Percentiles rank a stretch among this genome's conserved stretches.
phyloP scores from a whole-genome alignment of 805 yeast species.

The Spathaspora sp. region DNA sequence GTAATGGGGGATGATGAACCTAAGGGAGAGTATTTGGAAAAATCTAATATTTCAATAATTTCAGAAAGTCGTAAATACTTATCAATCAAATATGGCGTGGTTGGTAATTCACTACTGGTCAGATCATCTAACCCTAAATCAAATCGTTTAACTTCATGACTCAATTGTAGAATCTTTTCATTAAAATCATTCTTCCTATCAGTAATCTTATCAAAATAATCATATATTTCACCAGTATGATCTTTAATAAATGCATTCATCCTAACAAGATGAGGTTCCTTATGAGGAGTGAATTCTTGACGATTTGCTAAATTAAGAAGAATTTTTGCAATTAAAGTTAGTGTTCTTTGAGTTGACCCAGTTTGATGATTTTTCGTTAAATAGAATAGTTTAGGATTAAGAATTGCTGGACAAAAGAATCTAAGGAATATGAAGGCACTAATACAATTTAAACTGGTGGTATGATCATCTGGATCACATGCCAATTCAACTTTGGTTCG shows the following conservation, averaged over 20 bases:
- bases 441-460: conserved; percentile 63
- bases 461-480: conserved; percentile 51
- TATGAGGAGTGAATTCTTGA: conserved; percentile 65
- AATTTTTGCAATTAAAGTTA: conserved; percentile 78
- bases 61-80: conserved; percentile 59
- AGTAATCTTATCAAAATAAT: conserved; percentile 70
- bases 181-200: conserved; percentile 65
- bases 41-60: conserved; percentile 45
- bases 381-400: conserved; percentile 84
- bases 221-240: conserved; percentile 55
- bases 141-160: conserved; percentile 54
- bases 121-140: conserved; percentile 49
- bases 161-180: conserved; percentile 52
- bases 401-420: conserved; percentile 71
- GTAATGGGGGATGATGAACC: not conserved
- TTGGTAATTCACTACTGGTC: conserved; percentile 56
- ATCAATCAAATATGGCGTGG: conserved; percentile 67
- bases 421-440: conserved; percentile 77
- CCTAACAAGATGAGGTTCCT: conserved; percentile 73
- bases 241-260: conserved; percentile 67
- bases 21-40: conserved; percentile 2
- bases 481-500: conserved; percentile 62
- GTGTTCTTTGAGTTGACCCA: conserved; percentile 68
- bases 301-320: conserved; percentile 78
- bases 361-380: conserved; percentile 68